Evolutionary conservation across 306 rosid species (phyloP).

Genomic region (Trifolium subterraneum): DNA sequence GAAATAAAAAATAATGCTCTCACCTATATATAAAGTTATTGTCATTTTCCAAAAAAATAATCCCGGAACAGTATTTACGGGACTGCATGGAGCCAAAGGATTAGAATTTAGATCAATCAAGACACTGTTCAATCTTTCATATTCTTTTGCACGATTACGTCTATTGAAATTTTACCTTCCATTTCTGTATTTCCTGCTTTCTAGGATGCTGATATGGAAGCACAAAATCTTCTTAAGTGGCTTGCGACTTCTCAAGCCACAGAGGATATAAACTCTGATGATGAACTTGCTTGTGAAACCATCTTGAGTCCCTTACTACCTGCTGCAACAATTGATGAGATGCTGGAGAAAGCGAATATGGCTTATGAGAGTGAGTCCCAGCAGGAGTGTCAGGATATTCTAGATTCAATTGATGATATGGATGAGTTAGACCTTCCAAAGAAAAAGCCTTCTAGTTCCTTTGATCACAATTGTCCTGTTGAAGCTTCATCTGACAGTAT

Average conservation of each 20-base stretch:
- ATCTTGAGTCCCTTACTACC: conserved; percentile 82
- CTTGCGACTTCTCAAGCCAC: conserved; percentile 84
- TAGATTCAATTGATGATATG: conserved; percentile 76
- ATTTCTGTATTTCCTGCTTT: conserved; percentile 40
- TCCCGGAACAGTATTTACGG: not conserved
- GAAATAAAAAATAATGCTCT: conserved; percentile 9
- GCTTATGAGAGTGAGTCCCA: conserved; percentile 85
- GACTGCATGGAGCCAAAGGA: conserved; percentile 27
- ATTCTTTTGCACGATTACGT: conserved; percentile 22
- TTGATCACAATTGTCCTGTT: conserved; percentile 42
- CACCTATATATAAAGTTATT: conserved; percentile 16
- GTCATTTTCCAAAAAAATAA: conserved; percentile 16
- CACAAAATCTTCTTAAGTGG: conserved; percentile 78
- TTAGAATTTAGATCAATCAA: conserved; percentile 30
- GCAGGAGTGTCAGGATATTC: conserved; percentile 94
- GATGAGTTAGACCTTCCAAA: conserved; percentile 56
- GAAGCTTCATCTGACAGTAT: conserved; percentile 45
- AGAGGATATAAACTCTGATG: conserved; percentile 79
- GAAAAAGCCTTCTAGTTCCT: conserved; percentile 46
- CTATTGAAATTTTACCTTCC: conserved; percentile 32
- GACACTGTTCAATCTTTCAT: conserved; percentile 25
- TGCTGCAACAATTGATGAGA: conserved; percentile 67
- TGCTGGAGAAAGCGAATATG: conserved; percentile 79
- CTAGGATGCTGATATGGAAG: conserved; percentile 73
- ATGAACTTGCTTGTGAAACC: conserved; percentile 81